phyloP scores from a whole-genome alignment of 2,329 filamentous ascomycete genomes.

The Myotisia sp. region DNA sequence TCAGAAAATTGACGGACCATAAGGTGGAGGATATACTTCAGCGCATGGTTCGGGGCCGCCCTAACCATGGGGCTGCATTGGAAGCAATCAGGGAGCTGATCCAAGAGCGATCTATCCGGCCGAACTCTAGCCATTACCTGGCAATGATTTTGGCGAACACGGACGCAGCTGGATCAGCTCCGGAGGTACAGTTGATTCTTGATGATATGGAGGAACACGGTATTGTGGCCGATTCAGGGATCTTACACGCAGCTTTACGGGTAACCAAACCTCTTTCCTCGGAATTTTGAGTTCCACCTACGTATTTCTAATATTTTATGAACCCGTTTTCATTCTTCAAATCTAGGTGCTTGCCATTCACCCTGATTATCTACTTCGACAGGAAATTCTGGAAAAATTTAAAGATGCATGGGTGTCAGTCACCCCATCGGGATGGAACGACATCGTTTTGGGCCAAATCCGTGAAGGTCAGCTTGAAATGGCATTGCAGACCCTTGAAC shows the following conservation, averaged over 20 bases:
- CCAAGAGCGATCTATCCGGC: slow-evolving; percentile 23
- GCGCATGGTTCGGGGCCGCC: slow-evolving; percentile 14
- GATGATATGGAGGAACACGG: slow-evolving; percentile 53
- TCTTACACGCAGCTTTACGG: slow-evolving; percentile 59
- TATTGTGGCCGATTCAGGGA: slow-evolving; percentile 48
- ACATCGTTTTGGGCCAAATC: slow-evolving; percentile 58
- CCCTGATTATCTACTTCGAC: slow-evolving; percentile 66
- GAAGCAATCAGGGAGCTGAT: slow-evolving; percentile 27
- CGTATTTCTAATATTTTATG: background rate
- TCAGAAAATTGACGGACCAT: slow-evolving; percentile 12
- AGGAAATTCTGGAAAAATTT: slow-evolving; percentile 50
- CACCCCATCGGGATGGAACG: slow-evolving; percentile 48
- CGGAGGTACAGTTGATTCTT: slow-evolving; percentile 49
- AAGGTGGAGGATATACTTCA: slow-evolving; percentile 21
- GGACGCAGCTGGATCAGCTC: slow-evolving; percentile 49
- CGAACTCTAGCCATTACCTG: slow-evolving; percentile 44
- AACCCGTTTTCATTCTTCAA: background rate
- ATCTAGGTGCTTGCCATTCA: slow-evolving; percentile 59
- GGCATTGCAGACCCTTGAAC: slow-evolving; percentile 55
- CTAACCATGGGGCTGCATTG: slow-evolving; percentile 17
- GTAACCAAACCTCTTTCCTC: slow-evolving; percentile 26
- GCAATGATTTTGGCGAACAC: slow-evolving; percentile 60
- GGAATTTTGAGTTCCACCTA: background rate
- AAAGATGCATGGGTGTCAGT: slow-evolving; percentile 55
- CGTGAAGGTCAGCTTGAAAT: slow-evolving; percentile 73